These are phyloP conservation scores for Lactarius akahatsu DNA, from an alignment of 768 basidiomycete species.

Conservation along the genomic window DNA sequence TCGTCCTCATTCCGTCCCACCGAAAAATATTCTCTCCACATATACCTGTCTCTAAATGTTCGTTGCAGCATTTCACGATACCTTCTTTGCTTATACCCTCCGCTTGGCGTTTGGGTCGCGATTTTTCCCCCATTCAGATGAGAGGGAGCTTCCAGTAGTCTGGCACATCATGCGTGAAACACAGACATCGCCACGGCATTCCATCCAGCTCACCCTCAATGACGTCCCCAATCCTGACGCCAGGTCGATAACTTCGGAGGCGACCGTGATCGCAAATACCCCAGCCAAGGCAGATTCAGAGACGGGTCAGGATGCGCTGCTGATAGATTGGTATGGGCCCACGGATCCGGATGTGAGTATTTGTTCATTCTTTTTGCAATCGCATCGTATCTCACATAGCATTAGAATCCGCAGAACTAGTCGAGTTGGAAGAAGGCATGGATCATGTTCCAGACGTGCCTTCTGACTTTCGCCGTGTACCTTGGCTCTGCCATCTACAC, in stretches of 20 bases:
- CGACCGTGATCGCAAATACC: not conserved
- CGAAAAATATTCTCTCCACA: not conserved
- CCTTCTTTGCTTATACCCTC: slow-evolving; percentile 35
- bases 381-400: not conserved
- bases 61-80: slow-evolving; percentile 33
- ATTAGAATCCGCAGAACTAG: slow-evolving; percentile 33
- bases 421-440: slow-evolving; percentile 34
- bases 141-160: slow-evolving; percentile 22
- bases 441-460: slow-evolving; percentile 37
- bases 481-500: slow-evolving; percentile 40
- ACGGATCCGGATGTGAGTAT: slow-evolving; percentile 27
- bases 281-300: slow-evolving; percentile 12
- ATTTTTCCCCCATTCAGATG: slow-evolving; percentile 30
- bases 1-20: not conserved
- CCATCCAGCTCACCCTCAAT: not conserved
- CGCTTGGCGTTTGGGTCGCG: slow-evolving; percentile 32
- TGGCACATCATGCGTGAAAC: slow-evolving; percentile 22
- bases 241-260: slow-evolving; percentile 11
- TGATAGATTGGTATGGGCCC: slow-evolving; percentile 35
- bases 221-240: not conserved
- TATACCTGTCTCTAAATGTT: not conserved
- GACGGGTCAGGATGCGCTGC: slow-evolving; percentile 27
- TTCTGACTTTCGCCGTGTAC: slow-evolving; percentile 39
- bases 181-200: slow-evolving; percentile 10
- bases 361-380: not conserved